Evolutionary conservation across 2,329 filamentous ascomycete genomes (phyloP).

Genomic region (Incumbomyces delicatus): DNA sequence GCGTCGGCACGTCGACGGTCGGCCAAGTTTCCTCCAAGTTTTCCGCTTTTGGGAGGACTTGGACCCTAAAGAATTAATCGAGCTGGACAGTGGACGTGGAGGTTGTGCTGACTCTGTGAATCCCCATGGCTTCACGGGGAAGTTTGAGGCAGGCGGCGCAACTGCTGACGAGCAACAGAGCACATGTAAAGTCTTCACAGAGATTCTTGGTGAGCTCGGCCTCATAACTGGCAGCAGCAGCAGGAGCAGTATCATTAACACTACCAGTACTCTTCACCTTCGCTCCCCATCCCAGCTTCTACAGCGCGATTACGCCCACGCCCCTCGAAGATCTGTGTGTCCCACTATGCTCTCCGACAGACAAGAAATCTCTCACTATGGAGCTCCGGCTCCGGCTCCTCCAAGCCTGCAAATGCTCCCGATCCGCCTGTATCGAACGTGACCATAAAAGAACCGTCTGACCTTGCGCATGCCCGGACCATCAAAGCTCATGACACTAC

Average conservation of each 20-base stretch:
- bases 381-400: slow-evolving; percentile 12
- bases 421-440: background rate
- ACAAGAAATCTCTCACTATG: slow-evolving; percentile 17
- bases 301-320: no score
- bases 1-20: background rate
- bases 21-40: background rate
- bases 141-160: slow-evolving; percentile 1
- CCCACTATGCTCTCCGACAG: slow-evolving; percentile 3
- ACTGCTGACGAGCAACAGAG: background rate
- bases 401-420: background rate
- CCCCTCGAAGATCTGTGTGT: no score
- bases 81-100: no score
- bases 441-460: background rate
- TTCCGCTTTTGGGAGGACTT: background rate
- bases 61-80: no score
- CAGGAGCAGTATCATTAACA: background rate
- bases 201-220: background rate
- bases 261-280: background rate
- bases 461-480: slow-evolving; percentile 4
- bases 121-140: background rate
- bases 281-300: no score
- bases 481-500: slow-evolving; percentile 18
- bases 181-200: background rate
- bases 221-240: no score
- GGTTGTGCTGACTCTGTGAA: no score